These are phyloP conservation scores for Cyclotella choctawhatcheeana DNA, from an alignment of 108 stramenopile genomes.

Conservation along the genomic window DNA sequence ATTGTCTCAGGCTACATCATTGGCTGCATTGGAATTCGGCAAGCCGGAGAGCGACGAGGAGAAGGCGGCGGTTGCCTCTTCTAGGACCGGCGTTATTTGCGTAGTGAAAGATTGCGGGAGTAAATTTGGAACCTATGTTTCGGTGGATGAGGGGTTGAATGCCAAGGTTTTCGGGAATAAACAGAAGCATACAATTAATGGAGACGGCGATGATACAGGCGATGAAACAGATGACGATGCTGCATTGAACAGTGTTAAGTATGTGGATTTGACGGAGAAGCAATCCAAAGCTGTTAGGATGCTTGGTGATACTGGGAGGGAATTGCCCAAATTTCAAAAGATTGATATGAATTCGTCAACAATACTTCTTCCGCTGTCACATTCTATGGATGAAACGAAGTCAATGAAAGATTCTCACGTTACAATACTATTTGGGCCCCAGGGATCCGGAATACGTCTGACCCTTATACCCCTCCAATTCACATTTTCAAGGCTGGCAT, in stretches of 20 bases:
- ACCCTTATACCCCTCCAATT: conserved; percentile 43
- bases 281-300: conserved; percentile 36
- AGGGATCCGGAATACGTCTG: conserved; percentile 49
- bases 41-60: conserved; percentile 35
- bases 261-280: conserved; percentile 42
- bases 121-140: conserved; percentile 56
- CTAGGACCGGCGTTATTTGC: conserved; percentile 33
- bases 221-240: conserved; percentile 47
- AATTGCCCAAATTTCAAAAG: conserved; percentile 34
- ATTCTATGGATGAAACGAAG: conserved; percentile 12
- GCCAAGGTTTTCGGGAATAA: neutral
- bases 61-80: conserved; percentile 26
- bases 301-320: neutral
- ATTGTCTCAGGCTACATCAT: neutral
- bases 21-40: conserved; percentile 35
- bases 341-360: conserved; percentile 37
- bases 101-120: conserved; percentile 48
- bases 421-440: conserved; percentile 41
- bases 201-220: conserved; percentile 18
- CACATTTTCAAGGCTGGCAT: conserved; percentile 41
- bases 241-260: conserved; percentile 14
- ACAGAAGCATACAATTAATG: neutral
- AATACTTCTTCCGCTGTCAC: conserved; percentile 39
- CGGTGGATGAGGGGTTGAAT: conserved; percentile 35
- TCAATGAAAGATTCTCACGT: conserved; percentile 23